A percentile compares a stretch with the other conserved stretches of the same genome.
Conservation (phyloP, 1,284 basidiomycete species). For the Apiotrichum gamsii region DNA sequence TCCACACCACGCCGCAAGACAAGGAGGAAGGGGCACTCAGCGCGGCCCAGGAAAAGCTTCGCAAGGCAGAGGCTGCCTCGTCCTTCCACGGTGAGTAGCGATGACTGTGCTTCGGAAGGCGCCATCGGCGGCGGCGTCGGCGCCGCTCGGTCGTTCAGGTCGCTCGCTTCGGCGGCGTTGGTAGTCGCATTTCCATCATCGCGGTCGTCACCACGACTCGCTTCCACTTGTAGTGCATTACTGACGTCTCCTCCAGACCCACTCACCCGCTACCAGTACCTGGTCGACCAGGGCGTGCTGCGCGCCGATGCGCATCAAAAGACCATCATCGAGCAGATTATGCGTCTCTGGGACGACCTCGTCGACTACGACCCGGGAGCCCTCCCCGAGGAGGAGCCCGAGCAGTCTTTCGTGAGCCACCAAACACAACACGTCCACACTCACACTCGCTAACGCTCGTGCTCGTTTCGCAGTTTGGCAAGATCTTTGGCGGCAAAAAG, state of each 20-base stretch:
- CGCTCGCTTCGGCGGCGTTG: too few relatives aligned
- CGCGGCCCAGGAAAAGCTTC: conserved; percentile 6
- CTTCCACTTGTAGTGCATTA: background rate
- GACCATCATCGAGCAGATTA: conserved; percentile 72
- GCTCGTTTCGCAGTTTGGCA: conserved; percentile 52
- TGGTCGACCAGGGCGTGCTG: conserved; percentile 66
- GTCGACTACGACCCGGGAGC: conserved; percentile 64
- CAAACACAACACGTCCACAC: too few relatives aligned
- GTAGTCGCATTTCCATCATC: background rate
- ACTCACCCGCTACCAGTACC: conserved; percentile 61
- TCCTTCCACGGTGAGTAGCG: conserved; percentile 11
- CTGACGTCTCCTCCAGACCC: conserved; percentile 25
- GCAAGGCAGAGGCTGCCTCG: conserved; percentile 16
- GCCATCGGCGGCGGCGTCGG: background rate
- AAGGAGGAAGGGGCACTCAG: background rate
- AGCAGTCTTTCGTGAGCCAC: conserved; percentile 30
- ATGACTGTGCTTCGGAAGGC: too few relatives aligned
- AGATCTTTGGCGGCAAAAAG: conserved; percentile 54
- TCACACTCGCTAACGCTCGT: too few relatives aligned
- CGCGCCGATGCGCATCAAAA: conserved; percentile 77
- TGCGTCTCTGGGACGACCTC: conserved; percentile 71
- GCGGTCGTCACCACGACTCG: background rate
- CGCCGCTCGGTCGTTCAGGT: too few relatives aligned
- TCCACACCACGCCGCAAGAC: conserved; percentile 2
- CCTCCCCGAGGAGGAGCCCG: conserved; percentile 49